A percentile compares a stretch with the other conserved stretches of the same genome.
Conservation (phyloP, 169 alveolate genomes). For the Theileria orientalis region DNA sequence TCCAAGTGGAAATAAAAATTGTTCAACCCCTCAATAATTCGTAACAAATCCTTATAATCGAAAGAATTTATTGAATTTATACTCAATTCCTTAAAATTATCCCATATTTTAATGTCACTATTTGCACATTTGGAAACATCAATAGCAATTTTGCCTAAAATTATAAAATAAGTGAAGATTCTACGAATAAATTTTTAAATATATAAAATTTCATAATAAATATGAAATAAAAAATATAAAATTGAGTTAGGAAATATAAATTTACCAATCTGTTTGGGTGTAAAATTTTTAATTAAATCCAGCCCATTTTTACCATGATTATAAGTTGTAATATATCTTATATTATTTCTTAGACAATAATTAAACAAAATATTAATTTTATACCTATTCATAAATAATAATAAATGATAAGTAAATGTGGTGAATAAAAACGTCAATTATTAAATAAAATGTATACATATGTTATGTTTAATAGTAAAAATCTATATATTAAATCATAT, state of each 20-base stretch:
- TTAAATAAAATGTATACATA: slow-evolving; percentile 16
- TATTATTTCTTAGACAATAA: neutral
- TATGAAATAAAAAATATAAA: neutral
- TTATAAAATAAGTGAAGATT: neutral
- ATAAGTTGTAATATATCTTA: slow-evolving; percentile 2
- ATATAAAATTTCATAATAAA: neutral
- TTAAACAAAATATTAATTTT: neutral
- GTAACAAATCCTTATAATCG: slow-evolving; percentile 54
- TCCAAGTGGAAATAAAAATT: slow-evolving; percentile 39
- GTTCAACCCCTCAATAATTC: slow-evolving; percentile 31
- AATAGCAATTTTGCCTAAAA: slow-evolving; percentile 55
- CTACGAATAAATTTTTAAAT: neutral
- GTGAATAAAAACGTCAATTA: neutral
- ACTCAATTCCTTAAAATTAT: slow-evolving; percentile 33
- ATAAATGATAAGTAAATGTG: neutral
- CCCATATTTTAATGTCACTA: slow-evolving; percentile 55
- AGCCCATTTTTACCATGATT: slow-evolving; percentile 1
- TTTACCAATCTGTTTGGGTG: slow-evolving; percentile 58
- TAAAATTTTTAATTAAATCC: slow-evolving; percentile 24
- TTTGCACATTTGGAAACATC: slow-evolving; percentile 51
- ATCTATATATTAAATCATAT: slow-evolving; percentile 2
- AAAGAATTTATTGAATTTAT: slow-evolving; percentile 7
- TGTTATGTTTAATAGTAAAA: neutral
- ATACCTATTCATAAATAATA: slow-evolving; percentile 5
- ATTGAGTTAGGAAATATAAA: neutral